Conservation (phyloP, 306 rosid genomes). For the Dalbergia cochinchinensis region DNA sequence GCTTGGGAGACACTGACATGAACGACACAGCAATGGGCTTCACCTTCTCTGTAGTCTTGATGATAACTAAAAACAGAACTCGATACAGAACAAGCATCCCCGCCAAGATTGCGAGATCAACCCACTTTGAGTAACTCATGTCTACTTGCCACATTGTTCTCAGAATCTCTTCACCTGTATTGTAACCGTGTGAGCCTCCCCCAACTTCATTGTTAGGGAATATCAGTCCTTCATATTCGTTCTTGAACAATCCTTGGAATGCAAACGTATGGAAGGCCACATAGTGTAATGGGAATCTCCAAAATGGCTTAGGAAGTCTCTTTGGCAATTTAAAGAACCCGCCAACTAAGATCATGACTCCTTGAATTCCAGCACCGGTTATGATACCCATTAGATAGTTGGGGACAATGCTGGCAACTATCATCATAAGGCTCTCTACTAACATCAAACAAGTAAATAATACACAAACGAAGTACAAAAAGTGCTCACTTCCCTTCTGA, state of each 20-base stretch:
- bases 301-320: conserved; percentile 60
- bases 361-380: conserved; percentile 79
- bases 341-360: conserved; percentile 62
- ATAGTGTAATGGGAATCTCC: conserved; percentile 69
- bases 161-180: conserved; percentile 64
- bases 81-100: conserved; percentile 67
- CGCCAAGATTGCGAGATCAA: conserved; percentile 62
- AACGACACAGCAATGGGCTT: conserved; percentile 42
- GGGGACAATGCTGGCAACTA: conserved; percentile 74
- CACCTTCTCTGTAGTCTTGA: conserved; percentile 57
- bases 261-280: conserved; percentile 71
- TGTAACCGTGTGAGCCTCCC: neutral
- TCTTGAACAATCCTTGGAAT: conserved; percentile 72
- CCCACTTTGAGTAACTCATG: conserved; percentile 76
- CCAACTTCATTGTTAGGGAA: conserved; percentile 26
- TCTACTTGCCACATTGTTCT: conserved; percentile 48
- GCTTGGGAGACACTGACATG: conserved; percentile 29
- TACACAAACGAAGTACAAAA: conserved; percentile 49
- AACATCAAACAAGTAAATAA: conserved; percentile 63
- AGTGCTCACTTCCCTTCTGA: conserved; percentile 53
- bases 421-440: conserved; percentile 89
- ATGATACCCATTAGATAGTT: conserved; percentile 81
- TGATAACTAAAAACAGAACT: conserved; percentile 56
- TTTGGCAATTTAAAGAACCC: conserved; percentile 71
- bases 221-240: conserved; percentile 62